phyloP scores from a whole-genome alignment of 2,329 filamentous ascomycete genomes.

The Gyromitra esculenta region DNA sequence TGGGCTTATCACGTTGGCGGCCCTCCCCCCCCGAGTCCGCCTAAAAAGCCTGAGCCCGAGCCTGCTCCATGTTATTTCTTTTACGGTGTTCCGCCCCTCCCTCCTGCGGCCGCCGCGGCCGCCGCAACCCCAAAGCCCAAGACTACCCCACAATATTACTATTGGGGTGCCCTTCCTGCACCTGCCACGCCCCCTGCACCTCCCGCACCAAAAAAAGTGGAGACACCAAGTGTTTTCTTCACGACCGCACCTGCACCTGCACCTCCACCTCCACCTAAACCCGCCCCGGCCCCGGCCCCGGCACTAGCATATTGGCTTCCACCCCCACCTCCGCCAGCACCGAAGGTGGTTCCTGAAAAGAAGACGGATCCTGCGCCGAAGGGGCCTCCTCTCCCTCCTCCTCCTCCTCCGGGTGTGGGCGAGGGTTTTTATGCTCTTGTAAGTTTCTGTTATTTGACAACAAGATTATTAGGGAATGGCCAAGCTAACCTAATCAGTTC shows the following conservation, averaged over 20 bases:
- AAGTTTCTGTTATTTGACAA: background rate
- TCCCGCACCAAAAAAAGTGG: constrained; percentile 2
- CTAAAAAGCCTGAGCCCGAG: background rate
- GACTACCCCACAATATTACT: constrained; percentile 12
- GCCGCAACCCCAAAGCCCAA: background rate
- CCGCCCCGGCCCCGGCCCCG: background rate
- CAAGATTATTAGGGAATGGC: background rate
- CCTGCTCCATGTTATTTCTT: constrained; percentile 1
- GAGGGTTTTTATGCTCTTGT: constrained; percentile 28
- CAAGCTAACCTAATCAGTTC: constrained; percentile 19
- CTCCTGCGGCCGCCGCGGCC: background rate
- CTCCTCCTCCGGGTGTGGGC: background rate
- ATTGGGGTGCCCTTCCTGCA: constrained; percentile 2
- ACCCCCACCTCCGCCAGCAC: background rate
- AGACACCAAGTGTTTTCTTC: constrained; percentile 20
- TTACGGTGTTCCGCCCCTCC: background rate
- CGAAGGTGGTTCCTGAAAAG: background rate
- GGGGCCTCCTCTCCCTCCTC: background rate
- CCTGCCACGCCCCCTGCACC: background rate
- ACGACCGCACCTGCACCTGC: constrained; percentile 8
- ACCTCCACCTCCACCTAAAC: background rate
- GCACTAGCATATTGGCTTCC: constrained; percentile 7
- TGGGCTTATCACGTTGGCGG: constrained; percentile 3
- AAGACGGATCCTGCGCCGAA: background rate
- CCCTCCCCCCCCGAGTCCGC: background rate